Evolutionary conservation across 2,329 filamentous ascomycete genomes (phyloP), one percentile per base, ranked within the genome.

Genomic region (Pestalotiopsis sp.): DNA sequence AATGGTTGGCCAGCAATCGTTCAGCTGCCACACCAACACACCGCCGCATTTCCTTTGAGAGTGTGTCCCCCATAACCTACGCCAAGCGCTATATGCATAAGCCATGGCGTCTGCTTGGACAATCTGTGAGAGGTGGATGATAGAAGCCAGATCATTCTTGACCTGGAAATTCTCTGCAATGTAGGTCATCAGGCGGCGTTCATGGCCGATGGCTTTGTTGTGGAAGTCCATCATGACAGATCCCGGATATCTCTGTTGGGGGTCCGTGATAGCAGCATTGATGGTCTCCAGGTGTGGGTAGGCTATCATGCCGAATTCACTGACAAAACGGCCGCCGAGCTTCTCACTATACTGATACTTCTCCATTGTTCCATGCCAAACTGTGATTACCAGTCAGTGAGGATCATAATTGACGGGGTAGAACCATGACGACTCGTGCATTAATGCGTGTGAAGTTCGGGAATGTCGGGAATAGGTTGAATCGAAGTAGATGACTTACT

Each of bases 301-400:
- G 0, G 90, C 91, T 77, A 94, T 89, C 91, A 95, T 94, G 68
- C 93, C 93, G 73, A 95, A 95, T 75, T 95, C 93, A 73, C 90
- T 93, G 71, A 94, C 90, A 81, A 95, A 95, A 2, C 93, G 88
- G 14, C 92, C 92, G 17, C 89, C 87, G 2, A 95, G 84, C 23
- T 86, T 87, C 71, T 90, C 87, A 65, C 91, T 92, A 70, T 93
- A 90, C 75, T 95, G 93, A 75, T 95, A 95, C 69, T 92, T 92
- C 73, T 93, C 90, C 78, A 93, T 91, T 1, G 85, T 90, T 49
- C 91, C 90, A 76, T 95, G 93, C 93, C 93, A 95, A 23, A 95
- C 82, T 78, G 36, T 25, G 25, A 45, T 17, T 27, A 13, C 17
- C 1, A n/a, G 52, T 75, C 36, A 74, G 66, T 4, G n/a, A 13